Base-by-base conservation (phyloP, 169 alveolate genomes). In the Cryptosporidium ubiquitum region DNA sequence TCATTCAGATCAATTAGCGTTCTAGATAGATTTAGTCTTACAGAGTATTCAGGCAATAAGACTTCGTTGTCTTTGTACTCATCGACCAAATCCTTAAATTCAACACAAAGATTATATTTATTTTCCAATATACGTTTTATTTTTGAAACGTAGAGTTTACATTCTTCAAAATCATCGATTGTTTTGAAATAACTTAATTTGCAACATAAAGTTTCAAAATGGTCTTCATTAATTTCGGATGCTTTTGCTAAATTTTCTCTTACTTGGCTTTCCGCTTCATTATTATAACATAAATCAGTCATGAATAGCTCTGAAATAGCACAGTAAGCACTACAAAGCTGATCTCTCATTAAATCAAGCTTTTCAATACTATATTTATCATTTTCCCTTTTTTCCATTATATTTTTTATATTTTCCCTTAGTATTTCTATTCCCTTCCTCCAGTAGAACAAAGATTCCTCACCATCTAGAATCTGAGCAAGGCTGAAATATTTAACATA, bases 291-390 rank as follows among this genome's bases (percentile, higher is more conserved):
- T 33, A 85, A 64, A 47, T 85, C 92, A 44, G 92, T 85, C 92
- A 85, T 85, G 39, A 60, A 85, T 26, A 85, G 47, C 79, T 85
- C 92, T 23, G 84, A 49, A 33, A 85, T 73, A 29, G 92, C 92
- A 10, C 86, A 70, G 39, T 60, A 47, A n/a, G 92, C 92, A 44
- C 89, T 79, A 31, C 89, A 79, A 0, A 79, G 44, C 35, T 79
- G 89, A 20, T 26, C 14, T 44, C 40, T 79, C 61, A 79, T 42
- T 29, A 58, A 40, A 23, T 40, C 6, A 31, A 79, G 40, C 66
- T 20, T 39, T 3, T 73, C 57, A 18, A 16, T 20, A 23, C 18
- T 55, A 71, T 12, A 49, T 6, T 55, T 37, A 40, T 60, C 52
- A 3, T 2, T 64, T 33, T 31, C 47, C 5, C 10, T 6, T 29